These are phyloP conservation scores for Panicum hallii DNA, from an alignment of 202 grass and related monocot genomes.

Conservation along the genomic window DNA sequence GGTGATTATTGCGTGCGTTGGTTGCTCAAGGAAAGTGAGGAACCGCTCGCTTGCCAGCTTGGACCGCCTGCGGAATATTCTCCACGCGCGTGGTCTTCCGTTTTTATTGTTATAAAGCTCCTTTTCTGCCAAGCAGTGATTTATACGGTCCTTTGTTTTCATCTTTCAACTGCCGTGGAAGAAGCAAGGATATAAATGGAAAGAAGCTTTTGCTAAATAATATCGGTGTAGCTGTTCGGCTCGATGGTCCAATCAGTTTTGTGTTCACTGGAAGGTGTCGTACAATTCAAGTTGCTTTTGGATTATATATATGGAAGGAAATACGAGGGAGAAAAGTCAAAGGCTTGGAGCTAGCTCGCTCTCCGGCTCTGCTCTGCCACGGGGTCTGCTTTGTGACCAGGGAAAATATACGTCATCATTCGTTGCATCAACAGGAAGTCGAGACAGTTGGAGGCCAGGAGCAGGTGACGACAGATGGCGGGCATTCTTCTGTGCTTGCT, in stretches of 20 bases:
- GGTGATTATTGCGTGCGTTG: constrained; percentile 22
- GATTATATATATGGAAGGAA: too few species aligned
- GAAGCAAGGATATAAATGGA: too few species aligned
- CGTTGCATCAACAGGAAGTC: not conserved
- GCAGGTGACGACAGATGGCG: constrained; percentile 10
- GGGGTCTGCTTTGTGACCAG: not conserved
- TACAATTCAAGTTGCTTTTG: not conserved
- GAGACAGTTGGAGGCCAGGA: not conserved
- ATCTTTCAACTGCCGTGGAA: too few species aligned
- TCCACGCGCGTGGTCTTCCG: not conserved
- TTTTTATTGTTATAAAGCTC: not conserved
- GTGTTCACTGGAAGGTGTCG: not conserved
- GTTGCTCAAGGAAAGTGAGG: constrained; percentile 26
- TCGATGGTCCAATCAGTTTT: not conserved
- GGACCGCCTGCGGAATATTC: not conserved
- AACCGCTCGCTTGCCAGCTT: not conserved
- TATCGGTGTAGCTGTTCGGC: not conserved
- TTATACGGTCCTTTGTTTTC: too few species aligned
- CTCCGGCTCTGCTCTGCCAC: not conserved
- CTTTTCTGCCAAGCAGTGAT: not conserved
- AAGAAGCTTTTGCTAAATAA: not conserved
- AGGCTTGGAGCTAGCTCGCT: not conserved
- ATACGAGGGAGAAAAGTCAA: not conserved
- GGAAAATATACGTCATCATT: not conserved
- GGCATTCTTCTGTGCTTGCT: not conserved